phyloP scores from a whole-genome alignment of 495 filamentous ascomycete species.

The Aspergillus biplanus region DNA sequence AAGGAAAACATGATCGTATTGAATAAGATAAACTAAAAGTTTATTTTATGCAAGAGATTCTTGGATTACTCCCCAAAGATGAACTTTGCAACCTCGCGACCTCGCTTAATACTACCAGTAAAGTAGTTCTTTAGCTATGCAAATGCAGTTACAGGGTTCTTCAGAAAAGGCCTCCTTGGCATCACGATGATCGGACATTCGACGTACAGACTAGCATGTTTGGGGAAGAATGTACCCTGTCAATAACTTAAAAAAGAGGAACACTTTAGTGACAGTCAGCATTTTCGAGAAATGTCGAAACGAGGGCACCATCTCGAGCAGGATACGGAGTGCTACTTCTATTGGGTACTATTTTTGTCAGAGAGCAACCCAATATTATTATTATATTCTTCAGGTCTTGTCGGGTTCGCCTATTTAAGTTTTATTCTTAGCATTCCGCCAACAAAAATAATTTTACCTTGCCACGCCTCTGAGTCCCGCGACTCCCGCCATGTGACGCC shows the following conservation, averaged over 20 bases:
- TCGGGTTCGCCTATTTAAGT: not conserved
- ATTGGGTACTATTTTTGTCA: not conserved
- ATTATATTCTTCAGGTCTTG: not conserved
- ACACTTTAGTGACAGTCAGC: not conserved
- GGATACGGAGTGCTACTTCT: no score
- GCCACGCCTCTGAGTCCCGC: not conserved
- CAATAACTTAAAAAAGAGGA: not conserved
- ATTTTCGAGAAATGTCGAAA: no score
- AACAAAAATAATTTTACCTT: constrained; percentile 2
- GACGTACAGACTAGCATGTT: not conserved
- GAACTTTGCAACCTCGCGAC: not conserved
- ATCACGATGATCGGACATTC: not conserved
- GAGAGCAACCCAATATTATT: not conserved
- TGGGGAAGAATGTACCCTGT: not conserved
- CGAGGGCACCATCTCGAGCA: no score
- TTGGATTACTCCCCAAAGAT: not conserved
- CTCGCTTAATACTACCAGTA: no score
- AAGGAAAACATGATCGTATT: not conserved
- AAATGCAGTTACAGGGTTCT: not conserved
- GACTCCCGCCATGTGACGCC: constrained; percentile 14
- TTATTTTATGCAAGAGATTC: not conserved
- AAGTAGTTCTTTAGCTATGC: no score
- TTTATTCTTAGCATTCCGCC: constrained; percentile 5
- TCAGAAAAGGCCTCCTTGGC: not conserved
- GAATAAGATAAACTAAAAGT: not conserved